Evolutionary conservation across 192 early-diverging fungal genomes (phyloP), one percentile per base, ranked within the genome.

Genomic region (Coemansia sp.): DNA sequence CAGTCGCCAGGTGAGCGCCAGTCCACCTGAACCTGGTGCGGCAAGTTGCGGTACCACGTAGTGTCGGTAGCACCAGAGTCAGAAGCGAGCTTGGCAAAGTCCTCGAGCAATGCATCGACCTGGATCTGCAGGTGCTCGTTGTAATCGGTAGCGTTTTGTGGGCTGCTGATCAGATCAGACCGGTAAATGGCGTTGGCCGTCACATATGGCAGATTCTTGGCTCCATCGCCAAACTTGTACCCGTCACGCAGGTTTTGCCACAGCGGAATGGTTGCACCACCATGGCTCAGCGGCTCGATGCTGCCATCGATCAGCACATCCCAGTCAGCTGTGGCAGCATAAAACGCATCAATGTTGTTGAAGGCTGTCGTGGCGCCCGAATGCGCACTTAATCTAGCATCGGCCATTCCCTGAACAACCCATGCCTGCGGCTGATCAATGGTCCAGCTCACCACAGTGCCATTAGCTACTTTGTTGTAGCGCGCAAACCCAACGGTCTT

Each of bases 21-120:
- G 63, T 87, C 80, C 62, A 88, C 84, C 1, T 59, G 60, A 25
- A 73, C 72, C 21, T 74, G 62, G 57, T 63, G 51, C 22, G 85
- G 87, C 66, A 92, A 60, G 60, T 92, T 92, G 82, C 90, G 89
- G 57, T 87, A 69, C 89, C 89, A 92, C 37, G 66, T 77, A 1
- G 84, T 80, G 53, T 87, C 85, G 12, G 66, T 66, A 8, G 84
- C 66, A 12, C 84, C 73, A 2, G 73, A 82, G 12, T 83, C 64
- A 2, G 89, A 73, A 21, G 85, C 62, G 59, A 76, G 57, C 57
- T 75, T 69, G 47, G 85, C 76, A 22, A 79, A 81, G 27, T 79
- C 68, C 21, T 82, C 76, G 57, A 88, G 84, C 60, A 88, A 67
- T 6, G 75, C 78, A 50, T 87, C 84, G 22, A 84, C 70, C 51